phyloP scores from a whole-genome alignment of 2,329 filamentous ascomycete species.

The Sphaerostilbella broomeana region DNA sequence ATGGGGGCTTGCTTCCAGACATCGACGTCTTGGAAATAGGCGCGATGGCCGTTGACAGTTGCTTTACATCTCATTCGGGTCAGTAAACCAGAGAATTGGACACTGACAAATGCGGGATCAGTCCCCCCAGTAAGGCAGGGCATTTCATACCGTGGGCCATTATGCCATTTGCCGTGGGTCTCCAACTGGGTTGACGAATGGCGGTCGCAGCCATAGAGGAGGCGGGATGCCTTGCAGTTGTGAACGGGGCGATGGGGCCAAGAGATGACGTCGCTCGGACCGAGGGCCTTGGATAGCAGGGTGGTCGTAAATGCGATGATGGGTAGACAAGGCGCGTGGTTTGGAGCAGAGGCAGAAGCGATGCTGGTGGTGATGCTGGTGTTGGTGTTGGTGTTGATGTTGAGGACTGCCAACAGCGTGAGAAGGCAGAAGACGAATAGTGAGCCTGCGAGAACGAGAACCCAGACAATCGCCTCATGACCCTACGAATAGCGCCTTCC shows the following conservation, averaged over 20 bases:
- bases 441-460: too few species aligned
- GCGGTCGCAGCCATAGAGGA: conserved; percentile 1
- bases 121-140: conserved; percentile 1
- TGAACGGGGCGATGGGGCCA: background rate
- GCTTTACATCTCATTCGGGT: conserved; percentile 13
- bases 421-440: too few species aligned
- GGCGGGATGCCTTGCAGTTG: background rate
- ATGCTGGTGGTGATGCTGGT: too few species aligned
- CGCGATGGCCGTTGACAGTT: conserved; percentile 25
- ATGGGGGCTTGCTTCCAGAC: conserved; percentile 68
- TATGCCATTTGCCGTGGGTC: conserved; percentile 6
- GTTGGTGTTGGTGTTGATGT: too few species aligned
- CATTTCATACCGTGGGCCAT: conserved; percentile 15
- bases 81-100: conserved; percentile 1
- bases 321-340: too few species aligned
- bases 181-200: conserved; percentile 5
- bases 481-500: too few species aligned
- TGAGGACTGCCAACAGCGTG: too few species aligned
- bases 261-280: conserved; percentile 6
- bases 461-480: too few species aligned
- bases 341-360: too few species aligned
- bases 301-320: background rate
- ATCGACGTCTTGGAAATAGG: conserved; percentile 52
- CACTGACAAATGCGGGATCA: background rate
- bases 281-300: too few species aligned